These are phyloP conservation scores for Trichoderma semiorbis DNA, from an alignment of 2,329 filamentous ascomycete species.

Conservation along the genomic window DNA sequence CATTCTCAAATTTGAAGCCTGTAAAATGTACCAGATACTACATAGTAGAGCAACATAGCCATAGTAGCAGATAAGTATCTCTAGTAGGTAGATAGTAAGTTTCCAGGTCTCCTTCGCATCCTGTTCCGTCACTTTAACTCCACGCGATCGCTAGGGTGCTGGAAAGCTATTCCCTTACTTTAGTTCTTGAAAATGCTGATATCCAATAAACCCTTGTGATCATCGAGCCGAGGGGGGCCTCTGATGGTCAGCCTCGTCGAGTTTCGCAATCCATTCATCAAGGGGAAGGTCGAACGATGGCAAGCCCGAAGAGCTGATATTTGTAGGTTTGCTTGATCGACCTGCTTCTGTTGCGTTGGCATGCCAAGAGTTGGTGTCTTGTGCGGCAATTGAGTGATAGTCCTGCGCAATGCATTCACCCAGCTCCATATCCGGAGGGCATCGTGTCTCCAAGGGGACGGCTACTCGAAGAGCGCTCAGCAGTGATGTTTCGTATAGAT, in stretches of 20 bases:
- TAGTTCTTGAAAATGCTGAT: background rate
- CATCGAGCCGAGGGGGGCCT: background rate
- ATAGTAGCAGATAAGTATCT: too few species aligned
- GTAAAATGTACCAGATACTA: background rate
- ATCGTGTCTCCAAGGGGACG: background rate
- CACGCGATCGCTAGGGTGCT: too few species aligned
- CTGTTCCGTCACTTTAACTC: too few species aligned
- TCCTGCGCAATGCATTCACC: constrained; percentile 23
- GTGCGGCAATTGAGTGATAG: constrained; percentile 22
- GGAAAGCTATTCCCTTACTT: too few species aligned
- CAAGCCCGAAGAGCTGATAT: background rate
- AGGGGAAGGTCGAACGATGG: constrained; percentile 2
- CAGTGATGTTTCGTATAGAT: constrained; percentile 17
- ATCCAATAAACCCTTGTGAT: background rate
- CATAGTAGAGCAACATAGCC: background rate
- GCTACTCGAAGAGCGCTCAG: constrained; percentile 14
- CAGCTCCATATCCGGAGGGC: constrained; percentile 5
- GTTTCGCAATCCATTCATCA: constrained; percentile 2
- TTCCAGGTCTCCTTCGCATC: too few species aligned
- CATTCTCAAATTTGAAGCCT: background rate
- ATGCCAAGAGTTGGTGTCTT: constrained; percentile 4
- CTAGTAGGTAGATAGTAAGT: too few species aligned
- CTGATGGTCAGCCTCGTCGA: background rate
- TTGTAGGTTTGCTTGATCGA: background rate
- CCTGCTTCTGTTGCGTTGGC: background rate